Base-by-base conservation (phyloP, 768 basidiomycete species). In the Russula sp. region DNA sequence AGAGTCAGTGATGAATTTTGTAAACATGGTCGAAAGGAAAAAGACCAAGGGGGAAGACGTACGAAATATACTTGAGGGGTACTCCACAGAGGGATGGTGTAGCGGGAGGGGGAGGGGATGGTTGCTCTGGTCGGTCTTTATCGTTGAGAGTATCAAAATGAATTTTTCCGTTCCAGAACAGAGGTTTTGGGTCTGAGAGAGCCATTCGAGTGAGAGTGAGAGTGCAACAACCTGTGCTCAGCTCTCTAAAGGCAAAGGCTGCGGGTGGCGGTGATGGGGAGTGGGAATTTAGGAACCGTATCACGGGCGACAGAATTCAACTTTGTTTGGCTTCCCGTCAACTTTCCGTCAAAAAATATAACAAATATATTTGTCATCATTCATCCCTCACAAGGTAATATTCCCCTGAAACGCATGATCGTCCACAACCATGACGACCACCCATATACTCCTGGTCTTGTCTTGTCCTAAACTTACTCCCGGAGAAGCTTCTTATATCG, bases 11-110 rank as follows among this genome's bases (percentile, higher is more conserved):
- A 37, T 20, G 34, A 31, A 13, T 9, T 42, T 18, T 18, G 20
- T 6, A 32, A 47, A n/a, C n/a, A n/a, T n/a, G n/a, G n/a, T n/a
- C n/a, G n/a, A n/a, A n/a, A n/a, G n/a, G n/a, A n/a, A n/a, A n/a
- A 6, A 20, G 22, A 52, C 53, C 55, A 37, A 40, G 13, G 14
- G 2, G 50, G 14, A 56, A 58, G 42, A 84, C 84, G 74, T 71
- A 89, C 88, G 88, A 89, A 63, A 91, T 82, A 66, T 90, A 89
- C 77, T 91, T 91, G 68, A 91, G 75, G 16, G 89, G 86, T 40
- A 91, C 70, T 55, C 89, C 89, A 70, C 79, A 86, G 20, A 90
- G 68, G 9, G 83, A 76, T 42, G 89, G 88, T 4, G 77, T 71
- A 8, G 77, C 70, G 9, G 77, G 70, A 27, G 73, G 73, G 11